Percentiles rank a stretch among this genome's conserved stretches.
phyloP scores from a whole-genome alignment of 805 yeast genomes.

The Nakazawaea sp. region DNA sequence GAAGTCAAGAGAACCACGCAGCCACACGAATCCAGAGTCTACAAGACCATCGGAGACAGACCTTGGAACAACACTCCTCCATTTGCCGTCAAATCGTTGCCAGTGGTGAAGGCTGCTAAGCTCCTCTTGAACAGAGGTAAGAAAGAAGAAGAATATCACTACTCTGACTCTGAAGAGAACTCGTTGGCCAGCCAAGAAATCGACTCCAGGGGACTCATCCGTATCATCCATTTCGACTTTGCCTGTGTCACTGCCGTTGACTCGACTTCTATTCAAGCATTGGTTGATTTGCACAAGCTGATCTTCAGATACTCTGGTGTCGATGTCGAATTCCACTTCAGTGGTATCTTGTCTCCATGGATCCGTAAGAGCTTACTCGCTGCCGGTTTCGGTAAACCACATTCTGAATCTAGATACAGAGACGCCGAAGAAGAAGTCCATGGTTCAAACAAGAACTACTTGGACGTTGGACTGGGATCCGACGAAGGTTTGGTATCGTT shows the following conservation, averaged over 20 bases:
- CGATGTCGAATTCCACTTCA: slow-evolving; percentile 85
- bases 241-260: slow-evolving; percentile 71
- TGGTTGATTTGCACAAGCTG: slow-evolving; percentile 70
- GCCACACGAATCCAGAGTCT: slow-evolving; percentile 44
- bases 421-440: slow-evolving; percentile 13
- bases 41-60: slow-evolving; percentile 45
- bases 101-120: slow-evolving; percentile 17
- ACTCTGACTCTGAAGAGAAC: slow-evolving; percentile 19
- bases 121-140: slow-evolving; percentile 9
- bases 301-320: slow-evolving; percentile 69
- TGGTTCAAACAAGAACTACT: slow-evolving; percentile 2
- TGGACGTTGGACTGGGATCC: slow-evolving; percentile 17
- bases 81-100: slow-evolving; percentile 43
- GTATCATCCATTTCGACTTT: slow-evolving; percentile 75
- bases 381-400: slow-evolving; percentile 61
- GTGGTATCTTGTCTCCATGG: slow-evolving; percentile 85
- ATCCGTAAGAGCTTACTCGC: slow-evolving; percentile 66
- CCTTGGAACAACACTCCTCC: slow-evolving; percentile 80
- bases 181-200: slow-evolving; percentile 15
- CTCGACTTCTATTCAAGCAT: slow-evolving; percentile 70
- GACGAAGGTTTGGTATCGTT: slow-evolving; percentile 33
- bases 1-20: slow-evolving; percentile 56
- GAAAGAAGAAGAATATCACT: slow-evolving; percentile 13
- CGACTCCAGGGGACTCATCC: slow-evolving; percentile 60
- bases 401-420: slow-evolving; percentile 26